Percentiles rank a stretch among this genome's conserved stretches.
phyloP scores from a whole-genome alignment of 805 yeast genomes.

The Hanseniaspora valbyensis region DNA sequence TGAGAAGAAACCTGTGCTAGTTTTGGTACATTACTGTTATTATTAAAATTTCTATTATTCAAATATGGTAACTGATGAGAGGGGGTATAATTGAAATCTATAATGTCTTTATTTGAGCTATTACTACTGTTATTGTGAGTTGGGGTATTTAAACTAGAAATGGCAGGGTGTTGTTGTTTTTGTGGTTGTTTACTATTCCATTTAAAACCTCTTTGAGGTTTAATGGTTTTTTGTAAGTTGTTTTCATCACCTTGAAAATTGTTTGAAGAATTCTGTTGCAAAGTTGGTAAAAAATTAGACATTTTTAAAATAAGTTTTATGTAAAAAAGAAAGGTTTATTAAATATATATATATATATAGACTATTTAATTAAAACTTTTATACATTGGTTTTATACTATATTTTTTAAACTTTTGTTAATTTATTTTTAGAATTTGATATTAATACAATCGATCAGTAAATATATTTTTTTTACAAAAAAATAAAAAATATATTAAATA shows the following conservation, averaged over 20 bases:
- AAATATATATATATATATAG: background rate
- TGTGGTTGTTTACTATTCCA: conserved; percentile 25
- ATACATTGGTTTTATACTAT: too few relatives aligned
- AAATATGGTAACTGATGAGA: conserved; percentile 30
- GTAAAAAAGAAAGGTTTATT: too few relatives aligned
- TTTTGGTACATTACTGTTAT: conserved; percentile 12
- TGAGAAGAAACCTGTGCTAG: conserved; percentile 43
- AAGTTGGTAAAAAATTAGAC: conserved; percentile 2
- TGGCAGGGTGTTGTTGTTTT: conserved; percentile 2
- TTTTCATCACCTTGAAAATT: background rate
- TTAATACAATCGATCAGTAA: too few relatives aligned
- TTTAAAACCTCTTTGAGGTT: conserved; percentile 38
- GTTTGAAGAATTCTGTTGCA: conserved; percentile 1
- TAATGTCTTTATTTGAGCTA: conserved; percentile 18
- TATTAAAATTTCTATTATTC: conserved; percentile 20
- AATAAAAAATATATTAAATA: too few relatives aligned
- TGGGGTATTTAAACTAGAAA: conserved; percentile 5
- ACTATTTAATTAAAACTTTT: too few relatives aligned
- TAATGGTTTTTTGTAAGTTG: conserved; percentile 30
- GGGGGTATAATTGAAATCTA: conserved; percentile 31
- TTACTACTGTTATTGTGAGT: background rate
- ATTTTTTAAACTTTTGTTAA: too few relatives aligned
- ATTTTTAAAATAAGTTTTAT: background rate
- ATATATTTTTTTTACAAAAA: too few relatives aligned
- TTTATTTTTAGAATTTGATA: too few relatives aligned